phyloP scores from a whole-genome alignment of 164 flowering plant species.

The Cinnamomum micranthum region DNA sequence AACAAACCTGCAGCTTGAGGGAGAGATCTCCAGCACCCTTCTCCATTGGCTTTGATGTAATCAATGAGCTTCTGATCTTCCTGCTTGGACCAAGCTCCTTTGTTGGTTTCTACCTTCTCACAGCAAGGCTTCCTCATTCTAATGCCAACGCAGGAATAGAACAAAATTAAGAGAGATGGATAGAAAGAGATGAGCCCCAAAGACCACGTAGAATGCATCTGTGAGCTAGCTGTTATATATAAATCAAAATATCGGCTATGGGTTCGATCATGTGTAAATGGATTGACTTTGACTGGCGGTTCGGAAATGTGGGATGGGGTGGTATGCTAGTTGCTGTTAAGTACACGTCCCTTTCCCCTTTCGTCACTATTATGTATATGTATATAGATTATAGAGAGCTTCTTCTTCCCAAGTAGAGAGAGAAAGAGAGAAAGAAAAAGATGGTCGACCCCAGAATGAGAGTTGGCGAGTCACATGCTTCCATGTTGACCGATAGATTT shows the following conservation, averaged over 20 bases:
- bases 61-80: constrained; percentile 61
- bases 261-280: constrained; percentile 1
- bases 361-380: too few species aligned
- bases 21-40: constrained; percentile 65
- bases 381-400: too few species aligned
- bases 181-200: neutral
- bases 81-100: constrained; percentile 73
- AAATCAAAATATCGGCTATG: neutral
- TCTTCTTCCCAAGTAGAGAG: neutral
- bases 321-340: constrained; percentile 2
- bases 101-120: constrained; percentile 46
- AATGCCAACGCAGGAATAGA: neutral
- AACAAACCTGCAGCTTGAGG: constrained; percentile 59
- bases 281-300: constrained; percentile 35
- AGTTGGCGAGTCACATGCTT: neutral
- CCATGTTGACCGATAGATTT: neutral
- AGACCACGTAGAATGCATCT: neutral
- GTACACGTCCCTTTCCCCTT: neutral
- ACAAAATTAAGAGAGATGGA: neutral
- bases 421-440: neutral
- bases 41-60: constrained; percentile 48
- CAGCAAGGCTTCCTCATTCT: constrained; percentile 61
- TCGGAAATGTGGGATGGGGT: constrained; percentile 20
- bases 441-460: neutral
- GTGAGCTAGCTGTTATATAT: neutral